Base-by-base conservation (phyloP, 225 moss, liverwort and hornwort genomes). In the Rhytidiadelphus loreus region DNA sequence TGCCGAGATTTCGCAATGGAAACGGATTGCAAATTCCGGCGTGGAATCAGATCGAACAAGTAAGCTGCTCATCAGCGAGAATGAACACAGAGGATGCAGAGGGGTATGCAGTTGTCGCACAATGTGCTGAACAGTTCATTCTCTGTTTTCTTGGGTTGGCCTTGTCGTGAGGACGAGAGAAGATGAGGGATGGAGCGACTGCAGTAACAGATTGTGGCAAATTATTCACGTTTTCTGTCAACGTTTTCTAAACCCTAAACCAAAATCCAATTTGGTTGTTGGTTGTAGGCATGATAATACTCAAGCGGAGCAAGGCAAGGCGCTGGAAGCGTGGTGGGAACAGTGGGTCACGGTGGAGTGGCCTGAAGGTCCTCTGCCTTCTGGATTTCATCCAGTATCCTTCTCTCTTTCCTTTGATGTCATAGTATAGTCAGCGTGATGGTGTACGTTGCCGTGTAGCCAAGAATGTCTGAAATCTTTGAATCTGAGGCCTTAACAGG, bases 321-420 rank as follows among this genome's bases (percentile, higher is more conserved):
- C 62, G 53, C 58, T 83, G 43, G 93, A 93, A 86, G 87, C 83
- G 26, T 92, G 89, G 93, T 92, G 93, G 93, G 89, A 90, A 41
- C 86, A 90, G 63, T 93, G 93, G 93, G 64, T 33, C 32, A 60
- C 77, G 30, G 70, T 22, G 70, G 93, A 93, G 88, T 93, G 93
- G 93, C 93, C 93, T 77, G 90, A 93, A 83, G 93, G 93, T 81
- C 88, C 90, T 86, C 86, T 93, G 55, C 89, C 92, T 88, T 69
- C 90, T 30, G 85, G 83, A 33, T 87, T 83, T 81, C 80, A 88
- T 57, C 25, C 89, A 41, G 93, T 92, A 93, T 92, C 92, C 89
- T 81, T 77, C 88, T 84, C 26, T 74, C 60, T 85, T 65, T 64
- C 55, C 15, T 83, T 88, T 80, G 59, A 86, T 83, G 32, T 16